Percentiles rank a stretch among this genome's conserved stretches.
Evolutionary conservation across 192 early-diverging fungal species (phyloP).

Genomic region (Haplosporangium gracile): DNA sequence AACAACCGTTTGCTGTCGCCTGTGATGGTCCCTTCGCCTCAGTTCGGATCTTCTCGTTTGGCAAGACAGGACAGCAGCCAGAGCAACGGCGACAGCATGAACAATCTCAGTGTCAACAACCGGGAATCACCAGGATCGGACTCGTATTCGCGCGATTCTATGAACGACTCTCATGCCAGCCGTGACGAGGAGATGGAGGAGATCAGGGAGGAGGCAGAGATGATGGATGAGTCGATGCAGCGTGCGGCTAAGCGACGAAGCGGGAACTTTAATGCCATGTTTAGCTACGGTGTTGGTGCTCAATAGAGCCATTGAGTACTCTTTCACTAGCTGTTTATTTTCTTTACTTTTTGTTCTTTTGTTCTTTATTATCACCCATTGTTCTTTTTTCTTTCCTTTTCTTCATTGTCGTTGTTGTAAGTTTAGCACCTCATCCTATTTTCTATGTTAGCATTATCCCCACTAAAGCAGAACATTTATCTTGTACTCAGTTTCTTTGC

Average conservation of each 20-base stretch:
- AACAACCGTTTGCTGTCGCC: conserved; percentile 34
- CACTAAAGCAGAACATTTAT: neutral
- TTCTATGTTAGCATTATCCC: neutral
- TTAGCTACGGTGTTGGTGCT: conserved; percentile 18
- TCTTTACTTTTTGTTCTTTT: neutral
- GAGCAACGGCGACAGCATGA: conserved; percentile 5
- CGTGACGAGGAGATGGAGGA: conserved; percentile 37
- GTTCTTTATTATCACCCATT: neutral
- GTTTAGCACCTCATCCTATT: neutral
- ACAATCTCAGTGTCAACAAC: conserved; percentile 1
- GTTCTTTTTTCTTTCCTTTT: neutral
- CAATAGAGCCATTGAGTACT: conserved; percentile 18
- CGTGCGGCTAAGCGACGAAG: conserved; percentile 47
- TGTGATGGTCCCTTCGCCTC: conserved; percentile 28
- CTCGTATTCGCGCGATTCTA: conserved; percentile 34
- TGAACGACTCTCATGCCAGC: conserved; percentile 14
- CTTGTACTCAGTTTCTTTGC: neutral
- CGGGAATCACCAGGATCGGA: conserved; percentile 49
- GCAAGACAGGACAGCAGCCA: conserved; percentile 40
- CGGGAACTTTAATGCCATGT: conserved; percentile 27
- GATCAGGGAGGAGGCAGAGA: conserved; percentile 34
- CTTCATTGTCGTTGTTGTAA: neutral
- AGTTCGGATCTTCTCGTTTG: conserved; percentile 34
- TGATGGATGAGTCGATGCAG: conserved; percentile 15
- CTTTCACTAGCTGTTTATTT: neutral